Evolutionary conservation across 805 yeast genomes (phyloP).

Genomic region (Metschnikowia vanudenii): DNA sequence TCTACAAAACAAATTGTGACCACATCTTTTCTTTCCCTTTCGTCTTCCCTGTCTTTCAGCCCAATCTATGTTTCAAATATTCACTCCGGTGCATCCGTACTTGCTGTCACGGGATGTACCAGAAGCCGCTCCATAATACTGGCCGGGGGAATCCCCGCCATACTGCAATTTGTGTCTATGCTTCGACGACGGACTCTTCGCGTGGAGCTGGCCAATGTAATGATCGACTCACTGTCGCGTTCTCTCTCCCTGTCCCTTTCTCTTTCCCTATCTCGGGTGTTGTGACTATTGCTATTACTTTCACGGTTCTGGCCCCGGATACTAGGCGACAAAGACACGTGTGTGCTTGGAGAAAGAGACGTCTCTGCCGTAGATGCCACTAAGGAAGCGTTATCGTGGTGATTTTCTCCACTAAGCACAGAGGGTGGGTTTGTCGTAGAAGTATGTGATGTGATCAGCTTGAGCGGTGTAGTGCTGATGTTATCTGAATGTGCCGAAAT

Average conservation of each 20-base stretch:
- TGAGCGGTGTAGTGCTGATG: slow-evolving; percentile 48
- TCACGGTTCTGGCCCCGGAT: slow-evolving; percentile 12
- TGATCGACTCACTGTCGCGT: slow-evolving; percentile 42
- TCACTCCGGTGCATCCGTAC: slow-evolving; percentile 11
- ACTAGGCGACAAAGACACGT: slow-evolving; percentile 19
- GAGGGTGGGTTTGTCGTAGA: slow-evolving; percentile 41
- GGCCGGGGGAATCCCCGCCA: slow-evolving; percentile 73
- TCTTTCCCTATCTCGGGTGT: slow-evolving; percentile 9
- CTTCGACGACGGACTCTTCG: slow-evolving; percentile 41
- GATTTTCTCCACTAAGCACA: slow-evolving; percentile 32
- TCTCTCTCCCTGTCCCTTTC: slow-evolving; percentile 24
- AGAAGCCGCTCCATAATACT: slow-evolving; percentile 58
- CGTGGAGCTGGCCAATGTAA: slow-evolving; percentile 43
- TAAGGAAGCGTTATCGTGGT: slow-evolving; percentile 30
- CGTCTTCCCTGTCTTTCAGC: too few species aligned
- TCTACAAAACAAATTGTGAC: too few species aligned
- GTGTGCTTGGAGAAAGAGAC: slow-evolving; percentile 45
- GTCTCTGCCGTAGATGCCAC: slow-evolving; percentile 51
- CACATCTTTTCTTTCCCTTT: too few species aligned
- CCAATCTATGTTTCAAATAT: too few species aligned
- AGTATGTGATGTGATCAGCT: slow-evolving; percentile 42
- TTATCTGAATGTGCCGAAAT: slow-evolving; percentile 24
- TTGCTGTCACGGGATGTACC: slow-evolving; percentile 32
- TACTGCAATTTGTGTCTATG: slow-evolving; percentile 58
- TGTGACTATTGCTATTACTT: slow-evolving; percentile 17